Evolutionary conservation across 352 stramenopile species (phyloP).

Genomic region (Paralagenidium karlingii): DNA sequence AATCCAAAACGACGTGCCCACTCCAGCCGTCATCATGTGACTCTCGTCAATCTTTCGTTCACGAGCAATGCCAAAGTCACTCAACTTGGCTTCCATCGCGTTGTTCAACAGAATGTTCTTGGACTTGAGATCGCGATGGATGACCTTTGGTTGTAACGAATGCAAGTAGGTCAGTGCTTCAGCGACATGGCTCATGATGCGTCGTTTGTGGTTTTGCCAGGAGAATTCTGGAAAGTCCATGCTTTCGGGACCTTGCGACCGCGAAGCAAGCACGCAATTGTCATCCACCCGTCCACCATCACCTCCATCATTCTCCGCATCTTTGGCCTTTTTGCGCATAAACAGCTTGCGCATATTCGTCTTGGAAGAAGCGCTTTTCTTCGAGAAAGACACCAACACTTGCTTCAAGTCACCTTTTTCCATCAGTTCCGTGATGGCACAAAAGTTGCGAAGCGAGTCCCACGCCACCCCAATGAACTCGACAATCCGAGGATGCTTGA

Average conservation of each 20-base stretch:
- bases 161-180: slow-evolving; percentile 77
- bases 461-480: slow-evolving; percentile 13
- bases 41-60: slow-evolving; percentile 59
- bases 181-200: slow-evolving; percentile 22
- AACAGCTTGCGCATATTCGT: too few species aligned
- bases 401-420: slow-evolving; percentile 7
- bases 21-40: slow-evolving; percentile 52
- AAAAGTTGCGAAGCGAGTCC: slow-evolving; percentile 5
- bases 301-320: too few species aligned
- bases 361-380: too few species aligned
- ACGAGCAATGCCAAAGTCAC: slow-evolving; percentile 71
- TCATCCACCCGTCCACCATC: too few species aligned
- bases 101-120: slow-evolving; percentile 70
- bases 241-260: too few species aligned
- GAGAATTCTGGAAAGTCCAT: background rate
- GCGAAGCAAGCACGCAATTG: too few species aligned
- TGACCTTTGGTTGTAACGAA: slow-evolving; percentile 67
- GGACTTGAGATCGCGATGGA: slow-evolving; percentile 77
- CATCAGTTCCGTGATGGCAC: slow-evolving; percentile 11
- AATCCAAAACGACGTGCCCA: slow-evolving; percentile 76
- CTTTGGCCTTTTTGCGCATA: too few species aligned
- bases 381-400: background rate
- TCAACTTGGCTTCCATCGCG: slow-evolving; percentile 73
- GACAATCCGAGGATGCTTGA: slow-evolving; percentile 8
- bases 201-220: too few species aligned